phyloP scores from a whole-genome alignment of 2,329 filamentous ascomycete species.

The Aspergillus sp. region DNA sequence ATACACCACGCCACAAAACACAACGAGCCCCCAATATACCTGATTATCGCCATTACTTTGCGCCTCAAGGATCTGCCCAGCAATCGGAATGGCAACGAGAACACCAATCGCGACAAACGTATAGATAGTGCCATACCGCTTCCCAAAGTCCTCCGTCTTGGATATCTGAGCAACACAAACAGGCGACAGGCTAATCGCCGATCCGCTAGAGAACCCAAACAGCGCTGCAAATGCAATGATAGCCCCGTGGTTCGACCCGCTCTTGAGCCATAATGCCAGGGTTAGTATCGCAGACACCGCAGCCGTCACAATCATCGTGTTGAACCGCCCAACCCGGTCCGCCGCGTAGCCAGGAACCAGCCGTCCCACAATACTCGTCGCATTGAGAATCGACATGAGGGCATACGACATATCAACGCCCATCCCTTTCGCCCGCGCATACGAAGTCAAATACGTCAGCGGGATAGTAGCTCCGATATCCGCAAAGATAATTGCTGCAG shows the following conservation, averaged over 20 bases:
- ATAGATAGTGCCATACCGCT: constrained; percentile 26
- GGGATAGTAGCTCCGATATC: constrained; percentile 37
- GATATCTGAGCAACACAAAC: constrained; percentile 34
- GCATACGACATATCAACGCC: constrained; percentile 24
- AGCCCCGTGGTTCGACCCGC: constrained; percentile 12
- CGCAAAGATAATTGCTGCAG: constrained; percentile 30
- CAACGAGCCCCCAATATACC: constrained; percentile 10
- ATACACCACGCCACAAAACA: constrained; percentile 26
- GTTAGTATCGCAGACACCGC: constrained; percentile 19
- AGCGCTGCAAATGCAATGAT: constrained; percentile 23
- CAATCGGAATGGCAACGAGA: constrained; percentile 25
- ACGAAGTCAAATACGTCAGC: constrained; percentile 33
- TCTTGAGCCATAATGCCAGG: constrained; percentile 25
- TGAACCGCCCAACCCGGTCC: constrained; percentile 34
- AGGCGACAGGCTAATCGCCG: constrained; percentile 30
- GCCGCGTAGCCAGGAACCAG: constrained; percentile 33
- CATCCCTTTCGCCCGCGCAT: constrained; percentile 25
- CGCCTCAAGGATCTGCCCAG: constrained; percentile 20
- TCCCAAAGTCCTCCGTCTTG: constrained; percentile 27
- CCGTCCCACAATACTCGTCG: constrained; percentile 31
- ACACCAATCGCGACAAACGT: constrained; percentile 25
- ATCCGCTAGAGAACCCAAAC: constrained; percentile 28
- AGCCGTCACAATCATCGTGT: constrained; percentile 26
- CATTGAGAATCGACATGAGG: constrained; percentile 33
- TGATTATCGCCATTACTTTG: constrained; percentile 4